phyloP scores from a whole-genome alignment of 768 basidiomycete species.

The Leccinum rimulosum region DNA sequence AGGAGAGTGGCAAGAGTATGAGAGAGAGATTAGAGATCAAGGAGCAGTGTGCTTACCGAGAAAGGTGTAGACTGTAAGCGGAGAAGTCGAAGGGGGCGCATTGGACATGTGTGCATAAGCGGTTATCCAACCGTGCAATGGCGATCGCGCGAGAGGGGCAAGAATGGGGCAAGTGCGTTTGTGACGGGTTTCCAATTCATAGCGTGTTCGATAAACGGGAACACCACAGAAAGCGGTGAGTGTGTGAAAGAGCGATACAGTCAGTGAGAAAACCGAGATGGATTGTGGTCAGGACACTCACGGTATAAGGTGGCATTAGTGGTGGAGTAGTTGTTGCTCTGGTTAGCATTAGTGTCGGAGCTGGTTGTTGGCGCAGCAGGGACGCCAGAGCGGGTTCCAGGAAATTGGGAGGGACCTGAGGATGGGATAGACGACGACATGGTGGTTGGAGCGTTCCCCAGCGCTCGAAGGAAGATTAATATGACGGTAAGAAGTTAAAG shows the following conservation, averaged over 20 bases:
- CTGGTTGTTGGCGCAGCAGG: not conserved
- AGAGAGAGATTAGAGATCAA: not conserved
- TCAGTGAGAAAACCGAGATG: constrained; percentile 19
- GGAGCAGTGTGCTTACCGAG: constrained; percentile 23
- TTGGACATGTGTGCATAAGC: constrained; percentile 1
- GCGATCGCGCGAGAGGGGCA: constrained; percentile 3
- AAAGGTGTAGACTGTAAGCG: constrained; percentile 31
- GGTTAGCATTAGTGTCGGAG: not conserved
- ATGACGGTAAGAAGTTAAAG: not conserved
- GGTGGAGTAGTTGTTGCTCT: not conserved
- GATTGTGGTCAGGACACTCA: constrained; percentile 17
- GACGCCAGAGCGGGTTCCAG: not conserved
- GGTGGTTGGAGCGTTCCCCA: not conserved
- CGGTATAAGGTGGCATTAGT: constrained; percentile 28
- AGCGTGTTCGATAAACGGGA: not conserved
- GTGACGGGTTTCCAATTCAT: not conserved
- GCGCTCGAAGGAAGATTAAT: constrained; percentile 18
- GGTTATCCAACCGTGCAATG: constrained; percentile 1
- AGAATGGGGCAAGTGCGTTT: not conserved
- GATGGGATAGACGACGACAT: constrained; percentile 13
- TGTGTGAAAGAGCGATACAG: constrained; percentile 10
- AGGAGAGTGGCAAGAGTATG: constrained; percentile 1
- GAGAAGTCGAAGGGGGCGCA: not conserved
- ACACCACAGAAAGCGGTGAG: not conserved
- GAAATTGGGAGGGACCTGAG: not conserved